Evolutionary conservation across 441 rosid genomes (phyloP), one percentile per base, ranked within the genome.

Genomic region (Gossypium davidsonii): DNA sequence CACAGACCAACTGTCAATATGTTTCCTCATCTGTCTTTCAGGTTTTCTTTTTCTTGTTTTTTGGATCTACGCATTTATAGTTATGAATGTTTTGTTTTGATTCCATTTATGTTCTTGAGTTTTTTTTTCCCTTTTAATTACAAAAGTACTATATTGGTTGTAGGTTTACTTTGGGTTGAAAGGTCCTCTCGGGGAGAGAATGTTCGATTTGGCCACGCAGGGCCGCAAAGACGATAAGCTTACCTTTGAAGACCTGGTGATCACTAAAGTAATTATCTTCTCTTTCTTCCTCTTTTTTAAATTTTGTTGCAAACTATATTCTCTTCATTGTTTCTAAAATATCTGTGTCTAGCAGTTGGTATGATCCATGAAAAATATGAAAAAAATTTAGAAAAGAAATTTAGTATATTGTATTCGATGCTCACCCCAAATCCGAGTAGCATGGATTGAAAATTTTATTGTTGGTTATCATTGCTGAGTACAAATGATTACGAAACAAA

Each of bases 181-280:
- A 58, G 90, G 91, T 68, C 72, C 81, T 72, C 84, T 89, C 52
- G 91, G 93, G 4, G 84, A 89, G 72, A 81, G 91, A 70, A 66
- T 90, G 78, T 91, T 91, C 23, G 82, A 89, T 83, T 79, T 89
- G 77, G 82, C 86, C 58, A 88, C 90, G 48, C 94, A 76, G 80
- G 83, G 82, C 3, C 68, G 97, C 70, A 84, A 82, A 79, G 97
- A 90, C 77, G 72, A 77, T 72, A 83, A 85, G 77, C 81, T 91
- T 76, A 74, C 81, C 46, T 90, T 84, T 18, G 85, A 90, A 77
- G 97, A 90, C 80, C 90, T 93, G 51, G 89, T 91, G 58, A 86
- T 88, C 75, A 91, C 94, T 51, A 93, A 93, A 81, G 94, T 87
- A 77, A 11, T 39, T 34, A 42, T 44, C 44, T n/a, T 18, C 18